Base-by-base conservation (phyloP, 1,284 basidiomycete genomes). In the Cystobasidium pallidum region DNA sequence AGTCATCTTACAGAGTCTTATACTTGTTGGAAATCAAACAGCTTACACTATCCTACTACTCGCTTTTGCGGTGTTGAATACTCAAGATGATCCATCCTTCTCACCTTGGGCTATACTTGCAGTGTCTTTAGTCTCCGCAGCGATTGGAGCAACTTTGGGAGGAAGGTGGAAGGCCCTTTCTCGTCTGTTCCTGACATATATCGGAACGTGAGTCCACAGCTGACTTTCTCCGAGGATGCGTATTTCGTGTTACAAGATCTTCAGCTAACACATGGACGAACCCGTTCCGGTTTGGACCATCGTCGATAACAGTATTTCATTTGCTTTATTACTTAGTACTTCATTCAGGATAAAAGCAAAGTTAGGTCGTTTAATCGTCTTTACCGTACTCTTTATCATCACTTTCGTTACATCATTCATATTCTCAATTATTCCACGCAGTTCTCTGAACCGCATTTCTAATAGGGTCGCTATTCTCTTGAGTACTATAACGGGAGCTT, bases 321-420 rank as follows among this genome's bases (percentile, higher is more conserved):
- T 70, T 7, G 54, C 66, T 43, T 39, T 52, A 26, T n/a, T 73
- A 19, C 24, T 63, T 51, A 59, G 36, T 39, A 52, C 59, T 36
- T 65, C 66, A 17, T 36, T 61, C 6, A 58, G 45, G 34, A 59
- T 68, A 39, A 34, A 58, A 26, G 11, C 24, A 26, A 43, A 52
- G 32, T 15, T 54, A 43, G 58, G 66, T 21, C 55, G 66, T 21
- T 19, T 70, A 21, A 65, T 73, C 17, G 21, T 73, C 36, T 65
- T 68, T 43, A 28, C 24, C 39, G 43, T 73, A 2, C 7, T 70
- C 7, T 61, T 70, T 17, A 21, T 55, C 1, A 34, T 57, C 7
- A 24, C 59, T 36, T 21, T 73, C 4, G 17, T 73, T 24, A 43
- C 66, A 19, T 62, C 39, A 21, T 58, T 58, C 32, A 19, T 64